Percentiles rank a stretch among this genome's conserved stretches.
These are phyloP conservation scores for Cercospora berteroae DNA, from an alignment of 2,329 filamentous ascomycete genomes.

Conservation along the genomic window DNA sequence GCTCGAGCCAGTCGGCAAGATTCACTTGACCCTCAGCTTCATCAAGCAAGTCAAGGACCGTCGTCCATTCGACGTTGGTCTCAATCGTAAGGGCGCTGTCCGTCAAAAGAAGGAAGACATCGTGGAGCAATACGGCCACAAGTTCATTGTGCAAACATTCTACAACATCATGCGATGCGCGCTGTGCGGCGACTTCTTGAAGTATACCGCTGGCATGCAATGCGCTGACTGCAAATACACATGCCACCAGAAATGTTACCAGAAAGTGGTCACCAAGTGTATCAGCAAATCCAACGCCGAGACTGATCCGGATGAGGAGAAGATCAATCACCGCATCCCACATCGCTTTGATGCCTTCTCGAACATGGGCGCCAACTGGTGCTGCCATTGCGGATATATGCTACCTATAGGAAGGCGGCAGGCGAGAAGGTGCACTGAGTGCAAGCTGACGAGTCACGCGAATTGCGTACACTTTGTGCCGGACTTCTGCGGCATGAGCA, in stretches of 20 bases:
- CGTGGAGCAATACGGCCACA: slow-evolving; percentile 98
- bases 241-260: slow-evolving; percentile 96
- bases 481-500: slow-evolving; percentile 98
- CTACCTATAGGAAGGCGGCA: slow-evolving; percentile 94
- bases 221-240: slow-evolving; percentile 99
- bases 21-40: slow-evolving; percentile 89
- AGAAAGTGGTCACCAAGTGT: slow-evolving; percentile 96
- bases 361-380: slow-evolving; percentile 98
- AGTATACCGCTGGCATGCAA: slow-evolving; percentile 98
- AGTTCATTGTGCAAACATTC: slow-evolving; percentile 97
- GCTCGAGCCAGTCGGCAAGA: slow-evolving; percentile 86
- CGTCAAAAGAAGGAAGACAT: slow-evolving; percentile 97
- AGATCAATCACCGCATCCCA: slow-evolving; percentile 98
- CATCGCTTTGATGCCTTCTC: slow-evolving; percentile 96
- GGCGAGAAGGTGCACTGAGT: slow-evolving; percentile 92
- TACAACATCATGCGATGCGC: slow-evolving; percentile 99
- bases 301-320: slow-evolving; percentile 96
- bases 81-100: slow-evolving; percentile 92
- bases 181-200: slow-evolving; percentile 95
- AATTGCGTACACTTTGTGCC: slow-evolving; percentile 92
- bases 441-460: slow-evolving; percentile 84
- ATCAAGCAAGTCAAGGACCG: slow-evolving; percentile 84
- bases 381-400: slow-evolving; percentile 96
- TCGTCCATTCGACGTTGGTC: slow-evolving; percentile 78
- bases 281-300: slow-evolving; percentile 99